Evolutionary conservation across 1,284 basidiomycete genomes (phyloP).

Genomic region (Xanthoconium separans): DNA sequence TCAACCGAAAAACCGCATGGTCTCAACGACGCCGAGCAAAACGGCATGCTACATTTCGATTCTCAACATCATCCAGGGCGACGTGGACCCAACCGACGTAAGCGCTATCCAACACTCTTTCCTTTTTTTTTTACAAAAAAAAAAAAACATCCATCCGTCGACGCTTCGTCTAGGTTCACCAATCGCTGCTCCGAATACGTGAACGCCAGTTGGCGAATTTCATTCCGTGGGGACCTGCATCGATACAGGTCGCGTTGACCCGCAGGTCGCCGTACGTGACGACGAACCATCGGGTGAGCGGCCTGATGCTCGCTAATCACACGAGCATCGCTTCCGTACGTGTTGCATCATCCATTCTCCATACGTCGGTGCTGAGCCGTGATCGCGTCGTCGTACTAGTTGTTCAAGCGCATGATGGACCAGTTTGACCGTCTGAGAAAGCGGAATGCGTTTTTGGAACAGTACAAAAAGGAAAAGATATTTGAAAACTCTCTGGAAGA

Average conservation of each 20-base stretch:
- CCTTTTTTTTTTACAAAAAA: too few relatives aligned
- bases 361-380: background rate
- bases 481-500: conserved; percentile 91
- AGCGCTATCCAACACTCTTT: conserved; percentile 19
- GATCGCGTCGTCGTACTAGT: conserved; percentile 40
- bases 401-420: conserved; percentile 95
- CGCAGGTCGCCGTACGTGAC: conserved; percentile 88
- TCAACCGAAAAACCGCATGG: conserved; percentile 99
- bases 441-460: conserved; percentile 94
- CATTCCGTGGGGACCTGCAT: conserved; percentile 99
- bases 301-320: conserved; percentile 98
- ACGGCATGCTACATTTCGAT: conserved; percentile 97
- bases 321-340: conserved; percentile 93
- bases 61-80: conserved; percentile 97
- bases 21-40: conserved; percentile 90
- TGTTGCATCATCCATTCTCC: background rate
- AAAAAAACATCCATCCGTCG: background rate
- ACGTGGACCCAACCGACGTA: conserved; percentile 97
- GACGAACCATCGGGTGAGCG: conserved; percentile 90
- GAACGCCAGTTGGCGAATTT: conserved; percentile 97
- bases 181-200: conserved; percentile 93
- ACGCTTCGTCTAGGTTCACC: conserved; percentile 70
- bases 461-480: conserved; percentile 96
- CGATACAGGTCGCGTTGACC: conserved; percentile 96
- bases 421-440: conserved; percentile 90